Base-by-base conservation (phyloP, 495 filamentous ascomycete species). In the Hypoxylon fuscum region DNA sequence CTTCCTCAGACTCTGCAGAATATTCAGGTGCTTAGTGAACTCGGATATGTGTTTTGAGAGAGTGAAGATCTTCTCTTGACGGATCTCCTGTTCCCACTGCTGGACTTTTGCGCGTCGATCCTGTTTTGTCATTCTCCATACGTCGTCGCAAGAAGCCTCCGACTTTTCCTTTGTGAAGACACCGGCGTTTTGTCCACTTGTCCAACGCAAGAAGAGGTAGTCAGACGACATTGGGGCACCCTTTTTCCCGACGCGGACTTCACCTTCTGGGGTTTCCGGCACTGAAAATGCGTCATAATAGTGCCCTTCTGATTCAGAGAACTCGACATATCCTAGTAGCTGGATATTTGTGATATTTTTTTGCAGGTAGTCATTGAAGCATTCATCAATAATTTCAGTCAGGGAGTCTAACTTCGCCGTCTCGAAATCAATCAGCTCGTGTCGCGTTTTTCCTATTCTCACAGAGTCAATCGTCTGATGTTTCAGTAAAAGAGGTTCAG, bases 311-410 rank as follows among this genome's bases (percentile, higher is more conserved):
- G 83, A 76, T 2, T 76, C 67, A 0, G 73, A 72, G 66, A 92
- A 92, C 58, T 91, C 84, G 1, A 91, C 74, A 59, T 81, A 82
- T 5, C 89, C 83, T n/a, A 89, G 68, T 0, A 93, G 41, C 1
- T 80, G 61, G 6, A 21, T 3, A 18, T 41, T 0, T 14, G 68
- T 27, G 3, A 65, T 50, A 9, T 20, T 38, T 3, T 18, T 14
- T 21, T 21, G 7, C 5, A 0, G 7, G 21, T 60, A 70, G 2
- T 34, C 22, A 2, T 54, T 29, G 6, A 73, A 68, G 2, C 48
- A 22, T 3, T 63, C 21, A 0, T 54, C 21, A 1, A 76, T 49
- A 10, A 53, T 53, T 0, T 15, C 35, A 0, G 55, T 53, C 1
- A 74, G 52, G 0, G 59, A 41, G 0, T 60, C 41, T 0, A 74